Evolutionary conservation across 495 filamentous ascomycete genomes (phyloP), one percentile per base, ranked within the genome.

Genomic region (Lasiosphaeris hirsuta): DNA sequence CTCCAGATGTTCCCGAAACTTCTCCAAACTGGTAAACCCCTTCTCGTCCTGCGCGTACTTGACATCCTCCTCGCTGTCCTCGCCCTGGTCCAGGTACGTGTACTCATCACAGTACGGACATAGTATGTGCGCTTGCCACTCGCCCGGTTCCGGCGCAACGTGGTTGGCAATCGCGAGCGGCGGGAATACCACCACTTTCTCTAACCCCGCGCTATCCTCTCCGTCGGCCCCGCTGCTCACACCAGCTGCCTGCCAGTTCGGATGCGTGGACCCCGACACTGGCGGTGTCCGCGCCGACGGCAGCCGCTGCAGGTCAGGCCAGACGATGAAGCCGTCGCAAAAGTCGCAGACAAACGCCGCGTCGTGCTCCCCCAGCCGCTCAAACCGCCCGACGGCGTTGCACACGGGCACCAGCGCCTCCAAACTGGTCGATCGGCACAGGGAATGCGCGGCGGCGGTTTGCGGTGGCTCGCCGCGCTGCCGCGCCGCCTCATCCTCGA

Each of bases 131-230:
- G 75, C 71, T 56, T 64, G 70, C 70, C 73, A 79, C 18, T 73
- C 74, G 38, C 72, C 73, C 23, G 52, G 44, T 8, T 67, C 64
- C 0, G 77, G 77, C 13, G 74, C 63, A 17, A 77, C 56, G 65
- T 80, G 77, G 64, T 78, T 80, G 13, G 76, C 76, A 11, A 80
- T 74, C 15, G 76, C 76, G 30, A 78, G 62, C 19, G 77, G 75
- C 46, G 77, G 69, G 54, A 77, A 80, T 6, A 80, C 69, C 35
- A 80, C 54, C 15, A 66, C 69, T 63, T 79, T 80, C 7, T 68
- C 19, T 51, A 10, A 2, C 33, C 23, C 3, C n/a, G 2, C 17
- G 7, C 35, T 13, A 17, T 10, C 38, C 3, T 54, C 39, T 30
- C 34, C 40, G 11, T 10, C 41, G 4, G 19, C 2, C 7, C 51